Evolutionary conservation across 257 asterid genomes (phyloP), one percentile per base, ranked within the genome.

Genomic region (Paraleonurus japonicus): DNA sequence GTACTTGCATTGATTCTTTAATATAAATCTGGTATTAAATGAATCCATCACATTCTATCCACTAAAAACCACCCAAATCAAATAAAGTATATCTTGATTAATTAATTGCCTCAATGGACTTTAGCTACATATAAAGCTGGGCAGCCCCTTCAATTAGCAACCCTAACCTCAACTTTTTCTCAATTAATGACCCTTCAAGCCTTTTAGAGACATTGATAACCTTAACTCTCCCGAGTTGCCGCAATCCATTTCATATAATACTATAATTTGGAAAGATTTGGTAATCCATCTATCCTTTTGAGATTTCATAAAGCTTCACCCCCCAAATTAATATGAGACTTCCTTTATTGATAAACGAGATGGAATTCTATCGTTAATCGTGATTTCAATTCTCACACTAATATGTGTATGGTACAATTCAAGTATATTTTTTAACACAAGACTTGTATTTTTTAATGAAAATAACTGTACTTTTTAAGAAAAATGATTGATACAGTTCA

Each of bases 41-140:
- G 61, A 60, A 61, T 58, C 17, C 16, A 41, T 61, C 85, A 86
- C 85, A 78, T 78, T 80, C 79, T 68, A 78, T 73, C 84, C 87
- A 79, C 85, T 75, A 75, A 74, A n/a, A 57, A 35, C 61, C 58
- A 67, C 37, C 39, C 60, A 35, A 55, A 64, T 16, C 0, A 41
- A 28, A 30, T 15, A 19, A 35, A 47, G 13, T 11, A 55, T n/a
- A 51, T 37, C 62, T 58, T 72, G 59, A 61, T 17, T 17, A 30
- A 70, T 24, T 51, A 68, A 68, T 53, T 70, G 30, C 15, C 20
- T 20, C 48, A 61, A 73, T 75, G 75, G 61, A 22, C 33, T 67
- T 58, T 48, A 39, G 61, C 39, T 63, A n/a, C n/a, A n/a, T n/a
- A 39, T 51, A 53, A 43, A 72, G 76, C 48, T 73, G 65, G 61